Evolutionary conservation across 371 early-diverging fungal genomes (phyloP).

Genomic region (Mortierella polycephala): DNA sequence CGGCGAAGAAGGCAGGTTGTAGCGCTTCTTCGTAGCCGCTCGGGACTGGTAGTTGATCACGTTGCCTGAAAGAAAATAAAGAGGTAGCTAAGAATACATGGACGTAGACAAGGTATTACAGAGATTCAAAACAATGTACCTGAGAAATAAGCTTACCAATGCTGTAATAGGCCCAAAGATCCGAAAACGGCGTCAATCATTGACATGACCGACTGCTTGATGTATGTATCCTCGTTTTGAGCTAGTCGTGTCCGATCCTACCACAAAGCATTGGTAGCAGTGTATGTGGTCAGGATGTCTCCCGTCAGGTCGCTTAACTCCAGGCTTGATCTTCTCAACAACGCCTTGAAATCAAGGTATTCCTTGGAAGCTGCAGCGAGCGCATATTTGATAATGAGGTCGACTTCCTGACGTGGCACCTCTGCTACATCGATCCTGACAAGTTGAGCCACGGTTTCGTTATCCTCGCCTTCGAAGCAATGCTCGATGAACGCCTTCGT

Average conservation of each 20-base stretch:
- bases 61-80: conserved; percentile 10
- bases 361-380: conserved; percentile 20
- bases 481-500: conserved; percentile 22
- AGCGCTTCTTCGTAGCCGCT: conserved; percentile 13
- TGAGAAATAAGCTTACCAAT: conserved; percentile 10
- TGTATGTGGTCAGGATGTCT: conserved; percentile 19
- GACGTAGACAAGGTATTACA: conserved; percentile 5
- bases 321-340: conserved; percentile 24
- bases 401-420: conserved; percentile 16
- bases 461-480: conserved; percentile 10
- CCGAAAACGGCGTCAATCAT: conserved; percentile 28
- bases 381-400: conserved; percentile 18
- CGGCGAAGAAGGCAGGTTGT: conserved; percentile 12
- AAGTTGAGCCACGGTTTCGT: conserved; percentile 16
- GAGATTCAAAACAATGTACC: not conserved
- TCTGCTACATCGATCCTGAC: conserved; percentile 18
- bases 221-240: conserved; percentile 16
- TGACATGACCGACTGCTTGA: conserved; percentile 23
- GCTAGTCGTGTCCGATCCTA: conserved; percentile 13
- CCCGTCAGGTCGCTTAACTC: conserved; percentile 18
- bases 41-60: conserved; percentile 16
- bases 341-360: conserved; percentile 22
- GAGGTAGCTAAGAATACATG: conserved; percentile 3
- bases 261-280: conserved; percentile 23
- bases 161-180: conserved; percentile 16